phyloP scores from a whole-genome alignment of 2,329 filamentous ascomycete species.

The Trichoderma sp. region DNA sequence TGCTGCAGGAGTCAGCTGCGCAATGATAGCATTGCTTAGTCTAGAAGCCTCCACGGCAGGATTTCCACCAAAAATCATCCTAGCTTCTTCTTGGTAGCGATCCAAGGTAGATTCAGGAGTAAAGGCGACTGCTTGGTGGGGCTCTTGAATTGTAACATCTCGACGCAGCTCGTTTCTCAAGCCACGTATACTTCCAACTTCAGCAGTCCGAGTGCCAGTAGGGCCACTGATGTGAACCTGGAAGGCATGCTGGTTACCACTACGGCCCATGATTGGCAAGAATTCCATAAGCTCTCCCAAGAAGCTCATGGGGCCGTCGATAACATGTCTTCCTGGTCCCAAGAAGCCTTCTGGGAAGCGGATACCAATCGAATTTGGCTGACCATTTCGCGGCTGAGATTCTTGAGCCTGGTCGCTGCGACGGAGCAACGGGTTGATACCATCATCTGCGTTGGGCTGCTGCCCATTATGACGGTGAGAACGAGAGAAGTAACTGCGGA shows the following conservation, averaged over 20 bases:
- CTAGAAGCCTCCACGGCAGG: conserved; percentile 68
- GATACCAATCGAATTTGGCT: conserved; percentile 59
- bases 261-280: conserved; percentile 52
- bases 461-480: conserved; percentile 58
- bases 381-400: conserved; percentile 51
- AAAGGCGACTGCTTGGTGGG: conserved; percentile 77
- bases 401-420: conserved; percentile 56
- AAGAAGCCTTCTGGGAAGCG: conserved; percentile 54
- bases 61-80: conserved; percentile 75
- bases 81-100: conserved; percentile 89
- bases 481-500: conserved; percentile 55
- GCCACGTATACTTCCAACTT: conserved; percentile 50
- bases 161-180: conserved; percentile 54
- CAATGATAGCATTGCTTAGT: conserved; percentile 70
- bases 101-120: conserved; percentile 69
- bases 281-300: conserved; percentile 61
- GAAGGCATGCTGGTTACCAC: conserved; percentile 55
- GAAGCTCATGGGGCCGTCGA: conserved; percentile 58
- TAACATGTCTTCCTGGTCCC: conserved; percentile 42
- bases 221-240: conserved; percentile 63
- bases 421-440: conserved; percentile 83
- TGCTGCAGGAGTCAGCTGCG: conserved; percentile 78
- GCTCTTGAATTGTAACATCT: conserved; percentile 58
- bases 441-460: conserved; percentile 71
- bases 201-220: conserved; percentile 52